Evolutionary conservation across 768 basidiomycete genomes (phyloP), one percentile per base, ranked within the genome.

Genomic region (Psilocybe sp.): DNA sequence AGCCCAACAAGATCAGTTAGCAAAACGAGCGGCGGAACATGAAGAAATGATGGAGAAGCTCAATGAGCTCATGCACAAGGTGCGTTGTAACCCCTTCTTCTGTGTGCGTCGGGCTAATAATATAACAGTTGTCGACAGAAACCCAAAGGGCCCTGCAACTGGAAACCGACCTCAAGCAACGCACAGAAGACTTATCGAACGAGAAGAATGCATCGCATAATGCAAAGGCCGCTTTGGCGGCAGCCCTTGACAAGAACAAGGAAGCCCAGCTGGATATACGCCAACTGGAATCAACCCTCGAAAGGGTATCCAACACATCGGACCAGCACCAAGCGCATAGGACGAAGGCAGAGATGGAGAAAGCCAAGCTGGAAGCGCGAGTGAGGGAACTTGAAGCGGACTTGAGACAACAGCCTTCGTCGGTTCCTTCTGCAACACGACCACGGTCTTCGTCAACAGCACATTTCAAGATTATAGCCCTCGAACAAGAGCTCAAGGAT

Each of bases 361-460:
- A 87, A 54, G 52, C 62, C 32, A 72, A 65, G 6, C 74, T 86
- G 11, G 81, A 85, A 51, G 66, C 68, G 20, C 78, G 82, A 13
- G 72, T 87, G 31, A 77, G 74, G 37, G 83, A 87, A 57, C 69
- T 87, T 37, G 77, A 87, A 59, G 67, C 48, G 52, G 72, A 69
- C 55, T 51, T 65, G 46, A 73, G 57, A 53, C 72, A 74, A 33
- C 60, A 60, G 49, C 64, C 58, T 43, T 60, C 60, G 36, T 57
- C 70, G 40, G 51, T 70, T 51, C 59, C 65, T 39, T 61, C 70
- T 50, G 59, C 65, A 18, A 62, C 70, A 16, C 75, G 80, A 23
- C 73, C 76, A 31, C 76, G 83, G 16, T 82, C 85, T 16, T 84
- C 85, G 1, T 85, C 84, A 0, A 65, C 80, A 32, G 77, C 82